Conservation (phyloP, 768 basidiomycete species). For the Leucocoprinus leucothites region DNA sequence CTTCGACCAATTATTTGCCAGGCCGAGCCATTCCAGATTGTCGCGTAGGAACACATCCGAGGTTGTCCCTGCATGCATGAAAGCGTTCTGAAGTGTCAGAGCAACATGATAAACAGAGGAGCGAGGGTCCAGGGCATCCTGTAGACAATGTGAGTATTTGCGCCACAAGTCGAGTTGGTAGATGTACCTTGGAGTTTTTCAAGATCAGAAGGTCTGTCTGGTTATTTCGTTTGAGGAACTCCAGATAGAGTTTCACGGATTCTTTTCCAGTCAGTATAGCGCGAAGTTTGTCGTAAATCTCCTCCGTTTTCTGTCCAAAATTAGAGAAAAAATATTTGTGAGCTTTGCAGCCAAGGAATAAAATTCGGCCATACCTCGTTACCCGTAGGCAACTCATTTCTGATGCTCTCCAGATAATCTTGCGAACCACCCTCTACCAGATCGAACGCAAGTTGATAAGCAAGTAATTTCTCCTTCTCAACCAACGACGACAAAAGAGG, state of each 20-base stretch:
- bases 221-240: conserved; percentile 95
- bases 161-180: neutral
- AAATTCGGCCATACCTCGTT: no score
- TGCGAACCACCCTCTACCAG: conserved; percentile 91
- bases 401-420: conserved; percentile 82
- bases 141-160: conserved; percentile 5
- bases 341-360: no score
- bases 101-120: conserved; percentile 98
- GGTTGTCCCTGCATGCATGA: conserved; percentile 97
- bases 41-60: conserved; percentile 92
- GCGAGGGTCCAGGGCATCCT: conserved; percentile 90
- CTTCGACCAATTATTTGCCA: conserved; percentile 97
- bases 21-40: conserved; percentile 94
- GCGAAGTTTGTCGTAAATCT: conserved; percentile 71
- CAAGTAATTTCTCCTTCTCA: conserved; percentile 67
- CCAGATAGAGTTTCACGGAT: conserved; percentile 88
- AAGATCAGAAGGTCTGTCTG: conserved; percentile 89
- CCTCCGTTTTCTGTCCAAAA: conserved; percentile 60
- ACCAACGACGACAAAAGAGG: conserved; percentile 72
- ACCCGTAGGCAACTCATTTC: conserved; percentile 65
- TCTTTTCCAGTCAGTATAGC: conserved; percentile 88
- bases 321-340: no score
- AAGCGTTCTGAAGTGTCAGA: conserved; percentile 94
- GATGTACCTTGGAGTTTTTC: conserved; percentile 81
- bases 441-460: conserved; percentile 96